Evolutionary conservation across 1,284 basidiomycete genomes (phyloP).

Genomic region (Microbotryomycetes sp.): DNA sequence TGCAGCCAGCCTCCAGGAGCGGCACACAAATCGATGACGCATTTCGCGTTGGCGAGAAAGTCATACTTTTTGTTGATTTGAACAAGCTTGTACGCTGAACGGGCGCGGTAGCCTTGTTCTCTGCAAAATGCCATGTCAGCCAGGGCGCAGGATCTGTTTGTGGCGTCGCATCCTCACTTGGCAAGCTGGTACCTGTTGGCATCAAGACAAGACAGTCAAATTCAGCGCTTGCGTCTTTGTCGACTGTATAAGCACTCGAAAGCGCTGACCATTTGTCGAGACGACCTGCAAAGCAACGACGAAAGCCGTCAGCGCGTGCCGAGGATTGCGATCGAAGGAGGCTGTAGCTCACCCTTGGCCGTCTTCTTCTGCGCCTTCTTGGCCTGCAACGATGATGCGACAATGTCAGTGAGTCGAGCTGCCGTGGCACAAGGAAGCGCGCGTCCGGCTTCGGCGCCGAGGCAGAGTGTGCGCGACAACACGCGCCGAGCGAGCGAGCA

Average conservation of each 20-base stretch:
- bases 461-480: too few relatives aligned
- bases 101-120: slow-evolving; percentile 97
- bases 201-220: not conserved
- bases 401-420: too few relatives aligned
- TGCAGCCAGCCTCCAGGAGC: slow-evolving; percentile 99
- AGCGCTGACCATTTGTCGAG: slow-evolving; percentile 74
- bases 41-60: slow-evolving; percentile 78
- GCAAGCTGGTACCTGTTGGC: slow-evolving; percentile 64
- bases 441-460: too few relatives aligned
- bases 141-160: too few relatives aligned
- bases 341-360: slow-evolving; percentile 47
- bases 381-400: too few relatives aligned
- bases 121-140: slow-evolving; percentile 49
- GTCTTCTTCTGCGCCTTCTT: slow-evolving; percentile 46
- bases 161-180: slow-evolving; percentile 53
- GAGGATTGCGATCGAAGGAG: not conserved
- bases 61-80: slow-evolving; percentile 98
- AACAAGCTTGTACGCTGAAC: slow-evolving; percentile 99
- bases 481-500: too few relatives aligned
- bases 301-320: not conserved
- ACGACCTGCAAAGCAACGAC: slow-evolving; percentile 50
- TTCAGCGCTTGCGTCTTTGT: not conserved
- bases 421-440: too few relatives aligned
- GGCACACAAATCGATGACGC: slow-evolving; percentile 96
- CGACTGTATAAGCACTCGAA: not conserved